Percentiles rank a stretch among this genome's conserved stretches.
phyloP scores from a whole-genome alignment of 78 protist species.

The Trichosphaerium sp. region DNA sequence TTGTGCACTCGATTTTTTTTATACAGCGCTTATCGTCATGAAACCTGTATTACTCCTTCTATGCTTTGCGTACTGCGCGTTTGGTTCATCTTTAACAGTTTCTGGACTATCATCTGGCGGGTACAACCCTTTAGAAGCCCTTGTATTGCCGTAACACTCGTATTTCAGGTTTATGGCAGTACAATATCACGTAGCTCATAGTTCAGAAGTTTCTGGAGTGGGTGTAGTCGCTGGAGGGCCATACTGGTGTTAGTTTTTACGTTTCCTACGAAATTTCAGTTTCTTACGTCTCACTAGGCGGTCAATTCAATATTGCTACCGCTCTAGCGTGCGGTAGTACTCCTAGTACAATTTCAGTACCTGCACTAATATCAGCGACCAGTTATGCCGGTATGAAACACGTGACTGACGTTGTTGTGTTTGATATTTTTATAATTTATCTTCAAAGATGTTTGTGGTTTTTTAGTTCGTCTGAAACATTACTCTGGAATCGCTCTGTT shows the following conservation, averaged over 20 bases:
- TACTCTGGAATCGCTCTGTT: no score
- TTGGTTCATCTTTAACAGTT: conserved; percentile 15
- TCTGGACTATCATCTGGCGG: conserved; percentile 34
- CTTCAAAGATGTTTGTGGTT: no score
- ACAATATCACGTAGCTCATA: conserved; percentile 27
- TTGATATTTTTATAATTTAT: no score
- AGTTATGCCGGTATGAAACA: background rate
- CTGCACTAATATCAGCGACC: background rate
- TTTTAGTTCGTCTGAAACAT: no score
- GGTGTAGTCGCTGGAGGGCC: conserved; percentile 34
- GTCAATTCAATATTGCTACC: background rate
- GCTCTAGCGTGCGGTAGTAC: background rate
- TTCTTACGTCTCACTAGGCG: background rate
- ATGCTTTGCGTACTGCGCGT: no score
- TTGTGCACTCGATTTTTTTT: no score
- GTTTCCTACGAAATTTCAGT: background rate
- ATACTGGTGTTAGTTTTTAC: conserved; percentile 11
- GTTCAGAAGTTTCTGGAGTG: conserved; percentile 8
- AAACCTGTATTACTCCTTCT: no score
- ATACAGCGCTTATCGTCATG: no score
- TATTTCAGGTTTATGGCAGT: no score
- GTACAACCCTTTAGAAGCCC: no score
- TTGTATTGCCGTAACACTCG: no score
- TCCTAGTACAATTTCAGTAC: background rate
- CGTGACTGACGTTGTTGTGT: background rate